Evolutionary conservation across 2,329 filamentous ascomycete genomes (phyloP), one percentile per base, ranked within the genome.

Genomic region (Nemania diffusa): DNA sequence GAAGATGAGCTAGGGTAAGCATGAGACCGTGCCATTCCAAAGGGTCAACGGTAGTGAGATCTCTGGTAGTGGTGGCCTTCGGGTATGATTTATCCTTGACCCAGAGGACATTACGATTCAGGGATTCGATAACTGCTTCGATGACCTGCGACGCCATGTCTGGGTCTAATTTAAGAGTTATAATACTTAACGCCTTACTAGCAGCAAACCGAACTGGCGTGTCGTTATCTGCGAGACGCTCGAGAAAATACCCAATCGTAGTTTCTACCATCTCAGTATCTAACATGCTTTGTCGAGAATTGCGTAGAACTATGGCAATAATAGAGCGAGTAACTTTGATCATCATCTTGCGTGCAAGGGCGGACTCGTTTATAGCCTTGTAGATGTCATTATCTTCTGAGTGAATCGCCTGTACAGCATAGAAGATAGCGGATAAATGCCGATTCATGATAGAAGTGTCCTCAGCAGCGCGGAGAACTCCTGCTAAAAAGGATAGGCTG

Each of bases 21-120:
- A 94, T 94, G 42, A 97, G 80, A 0, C 96, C 96, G 78, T 99
- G 96, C 96, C 96, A 99, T 78, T 91, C 90, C 27, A 95, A 84
- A 17, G 92, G 87, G 77, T 97, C 90, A 15, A 97, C 93, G 8
- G 90, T 89, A 48, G 89, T 90, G 40, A 97, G 81, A 76, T 96
- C 89, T 46, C 86, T 83, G 17, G 74, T 77, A 2, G 79, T 78
- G 46, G 80, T 77, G 6, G 75, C 78, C 0, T 75, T 74, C 1
- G 77, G 57, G 27, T 76, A 70, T 4, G 67, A 67, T n/a, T 77
- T 78, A 69, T 80, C 81, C 37, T 81, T 83, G 22, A 80, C 80
- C 79, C 82, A 85, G n/a, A 89, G 78, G 4, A 90, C 84, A 62
- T 89, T 90, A 11, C 82, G 81, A 62, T 84, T 84, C 78, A 84